Conservation (phyloP, 257 asterid genomes). For the Hygrophila difformis region DNA sequence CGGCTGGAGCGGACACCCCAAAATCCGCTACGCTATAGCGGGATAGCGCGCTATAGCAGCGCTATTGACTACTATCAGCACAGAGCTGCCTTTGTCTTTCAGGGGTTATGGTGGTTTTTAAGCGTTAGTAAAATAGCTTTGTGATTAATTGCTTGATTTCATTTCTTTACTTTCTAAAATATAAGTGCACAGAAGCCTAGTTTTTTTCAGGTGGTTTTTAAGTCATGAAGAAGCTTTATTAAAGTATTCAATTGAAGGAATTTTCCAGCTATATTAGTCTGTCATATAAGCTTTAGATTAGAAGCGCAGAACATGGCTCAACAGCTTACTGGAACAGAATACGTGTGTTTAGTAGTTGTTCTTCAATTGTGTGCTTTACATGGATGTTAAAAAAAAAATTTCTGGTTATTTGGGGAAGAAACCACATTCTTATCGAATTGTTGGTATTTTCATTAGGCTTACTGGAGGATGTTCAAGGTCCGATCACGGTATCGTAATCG, state of each 20-base stretch:
- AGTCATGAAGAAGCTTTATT: not conserved
- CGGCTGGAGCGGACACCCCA: too few relatives aligned
- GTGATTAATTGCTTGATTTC: not conserved
- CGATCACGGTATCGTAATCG: slow-evolving; percentile 64
- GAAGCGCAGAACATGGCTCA: slow-evolving; percentile 1
- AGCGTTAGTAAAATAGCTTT: not conserved
- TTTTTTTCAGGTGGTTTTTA: not conserved
- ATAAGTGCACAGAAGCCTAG: not conserved
- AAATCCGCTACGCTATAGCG: too few relatives aligned
- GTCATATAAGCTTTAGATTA: not conserved
- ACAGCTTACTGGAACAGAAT: slow-evolving; percentile 5
- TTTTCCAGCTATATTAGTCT: not conserved
- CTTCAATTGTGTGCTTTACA: not conserved
- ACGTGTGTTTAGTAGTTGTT: not conserved
- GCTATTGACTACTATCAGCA: not conserved
- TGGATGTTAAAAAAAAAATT: slow-evolving; percentile 1
- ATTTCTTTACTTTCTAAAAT: slow-evolving; percentile 4
- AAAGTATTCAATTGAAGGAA: not conserved
- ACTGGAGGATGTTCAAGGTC: slow-evolving; percentile 82
- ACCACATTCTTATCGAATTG: not conserved
- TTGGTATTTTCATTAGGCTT: slow-evolving; percentile 41
- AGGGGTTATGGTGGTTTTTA: not conserved
- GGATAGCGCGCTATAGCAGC: too few relatives aligned
- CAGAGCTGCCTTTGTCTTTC: not conserved
- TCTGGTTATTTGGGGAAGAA: not conserved